phyloP scores from a whole-genome alignment of 1,139 yeast genomes.

The Yamadazyma triangularis region DNA sequence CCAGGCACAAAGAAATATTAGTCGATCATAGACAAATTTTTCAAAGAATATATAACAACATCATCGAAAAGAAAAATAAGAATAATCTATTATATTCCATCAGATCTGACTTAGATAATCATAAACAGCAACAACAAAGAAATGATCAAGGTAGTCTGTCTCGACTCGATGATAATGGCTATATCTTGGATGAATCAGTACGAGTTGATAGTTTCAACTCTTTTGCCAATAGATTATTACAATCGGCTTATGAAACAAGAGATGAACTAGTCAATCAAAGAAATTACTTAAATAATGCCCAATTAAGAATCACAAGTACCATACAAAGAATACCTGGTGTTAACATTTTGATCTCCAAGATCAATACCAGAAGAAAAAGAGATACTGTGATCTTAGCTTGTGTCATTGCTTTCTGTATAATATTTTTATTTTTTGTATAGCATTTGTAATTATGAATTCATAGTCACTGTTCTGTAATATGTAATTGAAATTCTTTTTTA shows the following conservation, averaged over 20 bases:
- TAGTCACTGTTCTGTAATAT: too few species aligned
- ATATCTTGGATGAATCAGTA: slow-evolving; percentile 71
- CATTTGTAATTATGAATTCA: background rate
- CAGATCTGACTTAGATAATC: slow-evolving; percentile 68
- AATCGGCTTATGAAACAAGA: slow-evolving; percentile 84
- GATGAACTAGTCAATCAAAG: slow-evolving; percentile 80
- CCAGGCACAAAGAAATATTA: slow-evolving; percentile 75
- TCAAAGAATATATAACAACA: slow-evolving; percentile 51
- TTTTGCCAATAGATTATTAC: slow-evolving; percentile 72
- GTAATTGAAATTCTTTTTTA: too few species aligned
- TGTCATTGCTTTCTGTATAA: slow-evolving; percentile 68
- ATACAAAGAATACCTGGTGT: slow-evolving; percentile 78
- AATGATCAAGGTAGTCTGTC: slow-evolving; percentile 28
- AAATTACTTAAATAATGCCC: slow-evolving; percentile 58
- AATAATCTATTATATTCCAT: slow-evolving; percentile 71
- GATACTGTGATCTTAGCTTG: slow-evolving; percentile 81
- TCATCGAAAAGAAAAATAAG: slow-evolving; percentile 72
- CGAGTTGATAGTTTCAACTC: slow-evolving; percentile 71
- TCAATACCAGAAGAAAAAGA: slow-evolving; percentile 83
- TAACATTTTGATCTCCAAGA: slow-evolving; percentile 68
- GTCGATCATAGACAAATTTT: slow-evolving; percentile 67
- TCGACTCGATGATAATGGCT: slow-evolving; percentile 39
- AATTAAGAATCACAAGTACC: slow-evolving; percentile 55
- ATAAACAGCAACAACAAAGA: slow-evolving; percentile 30
- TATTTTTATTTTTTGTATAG: slow-evolving; percentile 54